Percentiles rank a stretch among this genome's conserved stretches.
Evolutionary conservation across 2,329 filamentous ascomycete genomes (phyloP).

Genomic region (Cadophora gregata): DNA sequence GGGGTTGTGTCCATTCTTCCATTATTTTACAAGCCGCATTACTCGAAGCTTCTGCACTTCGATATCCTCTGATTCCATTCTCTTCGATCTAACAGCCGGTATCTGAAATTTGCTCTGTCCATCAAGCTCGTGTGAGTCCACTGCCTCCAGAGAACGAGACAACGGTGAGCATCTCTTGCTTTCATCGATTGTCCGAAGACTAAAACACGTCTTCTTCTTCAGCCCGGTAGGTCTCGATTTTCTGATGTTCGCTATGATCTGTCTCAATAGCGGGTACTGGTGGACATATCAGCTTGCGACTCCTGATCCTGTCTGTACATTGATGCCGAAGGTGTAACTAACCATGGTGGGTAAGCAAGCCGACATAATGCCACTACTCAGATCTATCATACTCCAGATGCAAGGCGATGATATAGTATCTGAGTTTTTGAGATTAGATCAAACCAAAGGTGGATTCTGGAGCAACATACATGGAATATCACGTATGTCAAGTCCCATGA

Average conservation of each 20-base stretch:
- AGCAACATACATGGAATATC: neutral
- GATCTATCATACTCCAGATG: constrained; percentile 10
- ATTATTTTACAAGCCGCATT: neutral
- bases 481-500: neutral
- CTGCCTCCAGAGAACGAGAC: neutral
- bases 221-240: neutral
- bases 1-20: neutral
- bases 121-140: neutral
- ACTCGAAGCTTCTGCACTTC: neutral
- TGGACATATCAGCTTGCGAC: neutral
- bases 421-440: neutral
- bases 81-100: neutral
- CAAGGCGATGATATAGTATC: neutral
- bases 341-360: constrained; percentile 19
- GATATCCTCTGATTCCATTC: neutral
- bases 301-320: neutral
- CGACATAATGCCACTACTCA: constrained; percentile 13
- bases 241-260: neutral
- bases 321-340: neutral
- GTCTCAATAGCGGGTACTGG: neutral
- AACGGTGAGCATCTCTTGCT: neutral
- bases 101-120: neutral
- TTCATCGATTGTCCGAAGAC: neutral
- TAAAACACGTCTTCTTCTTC: neutral
- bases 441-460: no score